Evolutionary conservation across 257 asterid genomes (phyloP), one percentile per base, ranked within the genome.

Genomic region (Prunella vulgaris): DNA sequence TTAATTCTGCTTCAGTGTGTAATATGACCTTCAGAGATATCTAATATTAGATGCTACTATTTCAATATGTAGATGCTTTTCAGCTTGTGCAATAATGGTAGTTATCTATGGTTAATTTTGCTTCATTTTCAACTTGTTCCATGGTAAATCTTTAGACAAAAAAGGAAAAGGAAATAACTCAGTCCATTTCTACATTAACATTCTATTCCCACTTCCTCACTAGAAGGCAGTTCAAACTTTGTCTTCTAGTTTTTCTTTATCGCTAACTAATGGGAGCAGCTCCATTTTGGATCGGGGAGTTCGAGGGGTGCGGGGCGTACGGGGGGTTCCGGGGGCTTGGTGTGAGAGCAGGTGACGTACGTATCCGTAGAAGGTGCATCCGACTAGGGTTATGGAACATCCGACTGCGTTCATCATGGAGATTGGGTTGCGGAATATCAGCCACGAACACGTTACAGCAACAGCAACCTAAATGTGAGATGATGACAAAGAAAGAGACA

Each of bases 321-420:
- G 81, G 2, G 98, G 93, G 4, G 93, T 82, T 25, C 86, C 92
- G 5, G 96, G 88, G 15, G 86, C 3, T 59, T 83, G 88, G 22
- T 77, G 86, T 0, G 96, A 78, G 58, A 87, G 82, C 80, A 61
- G 18, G 76, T 93, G 97, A 59, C 98, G 84, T 58, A 90, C 95
- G 61, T 85, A 93, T 35, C 97, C 98, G 24, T 93, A 93, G 84
- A 93, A 93, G 4, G 97, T 88, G 68, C 98, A 93, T 4, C 98
- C 98, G 0, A 90, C 12, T 9, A 93, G 90, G 1, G 97, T 90
- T 69, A 93, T 82, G 0, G 78, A 78, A 68, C 98, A 93, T 44
- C 98, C 97, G 12, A 93, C 61, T 0, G 95, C 97, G 42, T 93
- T 93, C 95, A 88, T 78, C 66, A 74, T 51, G 7, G 98, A 87